phyloP scores from a whole-genome alignment of 78 protist genomes.

The Dictyostelium brefeldianum region DNA sequence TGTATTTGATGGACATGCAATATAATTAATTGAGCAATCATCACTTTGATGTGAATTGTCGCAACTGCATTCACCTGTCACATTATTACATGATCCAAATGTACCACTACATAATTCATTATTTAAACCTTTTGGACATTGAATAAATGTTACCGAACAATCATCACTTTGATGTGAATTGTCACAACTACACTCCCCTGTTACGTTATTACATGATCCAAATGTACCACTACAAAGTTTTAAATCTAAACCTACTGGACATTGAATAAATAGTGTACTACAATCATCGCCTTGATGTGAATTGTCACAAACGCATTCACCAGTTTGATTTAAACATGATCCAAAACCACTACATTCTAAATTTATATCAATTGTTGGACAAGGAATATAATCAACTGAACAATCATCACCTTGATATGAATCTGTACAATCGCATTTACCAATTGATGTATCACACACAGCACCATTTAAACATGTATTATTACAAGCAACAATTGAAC shows the following conservation, averaged over 20 bases:
- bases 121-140: neutral
- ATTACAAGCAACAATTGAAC: neutral
- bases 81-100: neutral
- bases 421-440: neutral
- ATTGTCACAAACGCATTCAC: neutral
- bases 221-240: neutral
- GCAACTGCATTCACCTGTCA: neutral
- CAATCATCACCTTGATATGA: neutral
- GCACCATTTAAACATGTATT: neutral
- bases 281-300: neutral
- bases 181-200: neutral
- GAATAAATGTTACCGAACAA: neutral
- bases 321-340: neutral
- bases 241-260: neutral
- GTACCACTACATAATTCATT: neutral
- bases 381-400: neutral
- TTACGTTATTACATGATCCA: neutral
- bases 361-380: neutral
- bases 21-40: neutral
- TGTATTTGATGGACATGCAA: neutral
- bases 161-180: neutral
- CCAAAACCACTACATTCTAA: neutral
- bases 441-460: neutral
- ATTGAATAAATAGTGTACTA: neutral
- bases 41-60: neutral